Base-by-base conservation (phyloP, 1,284 basidiomycete species). In the Macrocystidia cucumis region DNA sequence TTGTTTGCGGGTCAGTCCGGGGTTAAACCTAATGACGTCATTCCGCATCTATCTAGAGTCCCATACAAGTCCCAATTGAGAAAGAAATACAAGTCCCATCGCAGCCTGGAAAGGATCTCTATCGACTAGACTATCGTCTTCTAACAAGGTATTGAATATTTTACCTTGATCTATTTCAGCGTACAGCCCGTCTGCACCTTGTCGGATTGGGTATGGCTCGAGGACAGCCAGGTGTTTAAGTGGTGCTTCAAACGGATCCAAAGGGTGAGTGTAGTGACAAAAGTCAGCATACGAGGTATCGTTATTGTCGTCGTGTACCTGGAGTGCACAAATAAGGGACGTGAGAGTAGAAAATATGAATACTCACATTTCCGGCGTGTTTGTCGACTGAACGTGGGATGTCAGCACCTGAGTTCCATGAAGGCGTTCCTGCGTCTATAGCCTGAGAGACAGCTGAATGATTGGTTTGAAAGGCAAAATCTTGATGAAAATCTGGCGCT, bases 81-180 rank as follows among this genome's bases (percentile, higher is more conserved):
- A 57, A 32, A 63, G 46, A 34, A 63, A 56, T 3, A 63, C 56
- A 19, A 67, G 48, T 16, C 62, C 63, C 63, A 69, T 67, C 5
- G 66, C 59, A 17, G 60, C 64, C 37, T 60, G 57, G 40, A 69
- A 67, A 14, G 64, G 60, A 35, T 62, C 60, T 11, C 49, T 46
- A 19, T 38, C 34, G 2, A 47, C 50, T 29, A 66, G 42, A n/a
- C 43, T 45, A 23, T 60, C 55, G 38, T 62, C 55, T n/a, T n/a
- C n/a, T 47, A 86, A 42, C 33, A 89, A 51, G 41, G 82, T 67
- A 16, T 46, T 47, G 30, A 55, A 44, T 13, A 62, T 37, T 11
- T 44, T 47, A 7, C 51, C 51, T 23, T 46, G 39, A 30, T 46
- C 41, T 24, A 57, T 35, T 4, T 36, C 34, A 2, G 42, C 19